Percentiles rank a stretch among this genome's conserved stretches.
phyloP scores from a whole-genome alignment of 2,329 filamentous ascomycete species.

The Ophiostoma australiae region DNA sequence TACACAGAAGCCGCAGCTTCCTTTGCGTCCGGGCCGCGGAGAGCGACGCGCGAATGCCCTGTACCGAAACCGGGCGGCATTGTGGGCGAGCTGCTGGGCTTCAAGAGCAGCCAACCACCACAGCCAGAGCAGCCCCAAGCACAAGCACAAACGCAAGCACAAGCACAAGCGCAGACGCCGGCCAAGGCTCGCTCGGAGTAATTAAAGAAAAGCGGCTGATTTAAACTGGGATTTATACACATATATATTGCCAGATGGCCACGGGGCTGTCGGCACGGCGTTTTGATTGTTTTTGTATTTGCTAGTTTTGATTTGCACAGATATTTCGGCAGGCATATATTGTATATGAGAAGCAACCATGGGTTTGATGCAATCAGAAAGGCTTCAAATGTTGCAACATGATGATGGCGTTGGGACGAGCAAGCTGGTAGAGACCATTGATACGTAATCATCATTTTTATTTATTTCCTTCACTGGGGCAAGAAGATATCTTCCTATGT shows the following conservation, averaged over 20 bases:
- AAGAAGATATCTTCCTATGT: background rate
- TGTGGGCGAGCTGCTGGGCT: slow-evolving; percentile 52
- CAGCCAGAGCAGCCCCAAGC: background rate
- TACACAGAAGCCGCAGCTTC: slow-evolving; percentile 23
- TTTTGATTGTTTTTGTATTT: background rate
- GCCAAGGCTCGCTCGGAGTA: background rate
- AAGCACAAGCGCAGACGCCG: background rate
- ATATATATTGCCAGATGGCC: background rate
- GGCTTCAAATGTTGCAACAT: background rate
- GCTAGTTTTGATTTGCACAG: background rate
- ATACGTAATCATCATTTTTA: background rate
- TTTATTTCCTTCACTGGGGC: background rate
- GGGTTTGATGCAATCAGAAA: background rate
- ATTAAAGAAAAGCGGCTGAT: slow-evolving; percentile 3
- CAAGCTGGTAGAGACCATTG: background rate
- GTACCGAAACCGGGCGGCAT: slow-evolving; percentile 81
- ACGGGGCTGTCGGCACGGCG: slow-evolving; percentile 11
- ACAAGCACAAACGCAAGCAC: background rate
- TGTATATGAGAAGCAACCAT: background rate
- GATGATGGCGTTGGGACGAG: background rate
- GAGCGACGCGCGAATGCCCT: slow-evolving; percentile 68
- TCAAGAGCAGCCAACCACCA: slow-evolving; percentile 40
- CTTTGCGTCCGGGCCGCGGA: slow-evolving; percentile 40
- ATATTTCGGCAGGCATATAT: background rate
- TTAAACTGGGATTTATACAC: background rate